A percentile compares a stretch with the other conserved stretches of the same genome.
These are phyloP conservation scores for Aspergillus piperis DNA, from an alignment of 2,329 filamentous ascomycete species.

Conservation along the genomic window DNA sequence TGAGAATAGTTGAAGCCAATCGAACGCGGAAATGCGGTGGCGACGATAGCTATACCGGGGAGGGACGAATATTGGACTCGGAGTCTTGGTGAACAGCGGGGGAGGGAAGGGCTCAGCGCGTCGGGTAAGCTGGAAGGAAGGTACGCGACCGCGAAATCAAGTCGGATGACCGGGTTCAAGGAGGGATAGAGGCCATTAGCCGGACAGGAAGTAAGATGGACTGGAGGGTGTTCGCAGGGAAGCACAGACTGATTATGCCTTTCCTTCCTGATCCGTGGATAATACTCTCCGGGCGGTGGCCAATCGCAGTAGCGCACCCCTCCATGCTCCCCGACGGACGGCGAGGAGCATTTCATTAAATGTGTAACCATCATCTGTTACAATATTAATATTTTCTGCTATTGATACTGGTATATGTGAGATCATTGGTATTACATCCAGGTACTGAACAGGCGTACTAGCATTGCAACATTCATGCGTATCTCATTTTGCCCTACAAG, in stretches of 20 bases:
- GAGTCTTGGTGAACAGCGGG: slow-evolving; percentile 7
- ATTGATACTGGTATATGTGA: too few relatives aligned
- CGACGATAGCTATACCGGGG: slow-evolving; percentile 20
- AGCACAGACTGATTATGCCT: not conserved
- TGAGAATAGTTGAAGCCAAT: not conserved
- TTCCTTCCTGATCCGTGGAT: slow-evolving; percentile 22
- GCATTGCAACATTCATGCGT: too few relatives aligned
- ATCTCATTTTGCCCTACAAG: too few relatives aligned
- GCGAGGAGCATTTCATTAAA: slow-evolving; percentile 14
- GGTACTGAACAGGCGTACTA: too few relatives aligned
- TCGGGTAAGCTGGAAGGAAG: slow-evolving; percentile 5
- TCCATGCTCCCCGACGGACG: slow-evolving; percentile 41
- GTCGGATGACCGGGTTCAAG: not conserved
- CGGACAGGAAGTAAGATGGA: not conserved
- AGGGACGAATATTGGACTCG: slow-evolving; percentile 15
- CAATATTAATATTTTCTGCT: too few relatives aligned
- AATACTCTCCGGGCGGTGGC: slow-evolving; percentile 19
- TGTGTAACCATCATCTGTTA: not conserved
- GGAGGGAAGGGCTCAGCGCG: slow-evolving; percentile 1
- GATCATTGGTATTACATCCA: too few relatives aligned
- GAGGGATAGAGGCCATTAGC: slow-evolving; percentile 3
- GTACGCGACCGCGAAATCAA: slow-evolving; percentile 17
- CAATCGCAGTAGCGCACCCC: slow-evolving; percentile 40
- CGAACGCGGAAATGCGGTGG: slow-evolving; percentile 21
- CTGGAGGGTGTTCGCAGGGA: not conserved